Conservation (phyloP, 768 basidiomycete species). For the Agrocybe pediades region DNA sequence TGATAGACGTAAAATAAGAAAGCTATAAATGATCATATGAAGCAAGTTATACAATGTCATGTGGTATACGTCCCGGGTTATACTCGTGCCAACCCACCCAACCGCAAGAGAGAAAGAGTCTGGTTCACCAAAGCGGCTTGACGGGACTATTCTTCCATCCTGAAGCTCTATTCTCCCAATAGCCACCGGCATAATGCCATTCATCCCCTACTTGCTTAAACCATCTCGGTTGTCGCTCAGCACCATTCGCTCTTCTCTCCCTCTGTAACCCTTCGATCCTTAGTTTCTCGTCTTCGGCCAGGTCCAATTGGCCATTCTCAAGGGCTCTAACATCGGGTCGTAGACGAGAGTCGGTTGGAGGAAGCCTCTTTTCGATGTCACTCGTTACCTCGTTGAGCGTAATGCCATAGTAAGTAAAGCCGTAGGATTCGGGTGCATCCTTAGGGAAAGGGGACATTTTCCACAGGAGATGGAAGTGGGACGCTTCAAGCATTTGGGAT, state of each 20-base stretch:
- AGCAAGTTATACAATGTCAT: background rate
- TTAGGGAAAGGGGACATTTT: constrained; percentile 73
- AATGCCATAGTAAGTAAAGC: constrained; percentile 80
- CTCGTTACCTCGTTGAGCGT: constrained; percentile 79
- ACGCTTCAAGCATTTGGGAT: constrained; percentile 65
- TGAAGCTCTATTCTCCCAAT: constrained; percentile 75
- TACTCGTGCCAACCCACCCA: background rate
- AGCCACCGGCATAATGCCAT: constrained; percentile 78
- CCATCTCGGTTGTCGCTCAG: constrained; percentile 70
- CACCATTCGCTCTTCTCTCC: constrained; percentile 61
- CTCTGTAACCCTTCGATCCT: constrained; percentile 78
- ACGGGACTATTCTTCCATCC: constrained; percentile 59
- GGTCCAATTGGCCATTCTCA: constrained; percentile 73
- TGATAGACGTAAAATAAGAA: background rate
- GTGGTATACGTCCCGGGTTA: background rate
- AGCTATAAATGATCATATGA: background rate
- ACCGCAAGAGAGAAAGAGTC: background rate
- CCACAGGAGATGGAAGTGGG: constrained; percentile 79
- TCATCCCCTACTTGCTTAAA: constrained; percentile 71
- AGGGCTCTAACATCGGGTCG: constrained; percentile 83
- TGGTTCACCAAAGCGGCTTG: constrained; percentile 59
- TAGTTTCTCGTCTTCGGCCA: constrained; percentile 72
- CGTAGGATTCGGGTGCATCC: constrained; percentile 72
- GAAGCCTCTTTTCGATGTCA: constrained; percentile 63
- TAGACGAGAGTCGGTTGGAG: constrained; percentile 80